A percentile compares a stretch with the other conserved stretches of the same genome.
Evolutionary conservation across 148 eudicot species (phyloP).

Genomic region (Cornus florida): DNA sequence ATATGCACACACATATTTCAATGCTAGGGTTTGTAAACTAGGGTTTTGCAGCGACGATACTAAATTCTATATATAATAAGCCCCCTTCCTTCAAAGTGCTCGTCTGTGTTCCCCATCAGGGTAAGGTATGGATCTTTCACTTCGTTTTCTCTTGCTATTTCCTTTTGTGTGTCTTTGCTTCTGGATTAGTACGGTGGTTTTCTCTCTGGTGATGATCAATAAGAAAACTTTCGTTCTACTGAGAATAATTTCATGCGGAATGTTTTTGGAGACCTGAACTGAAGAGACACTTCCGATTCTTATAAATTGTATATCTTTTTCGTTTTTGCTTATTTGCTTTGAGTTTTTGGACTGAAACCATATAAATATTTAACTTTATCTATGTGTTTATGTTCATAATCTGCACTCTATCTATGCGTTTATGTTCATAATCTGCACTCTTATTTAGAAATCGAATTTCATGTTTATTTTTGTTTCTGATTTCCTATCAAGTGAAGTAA

Average conservation of each 20-base stretch:
- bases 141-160: too few species aligned
- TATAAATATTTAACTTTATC: too few species aligned
- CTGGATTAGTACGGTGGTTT: background rate
- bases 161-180: too few species aligned
- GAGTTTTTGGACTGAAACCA: background rate
- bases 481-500: too few species aligned
- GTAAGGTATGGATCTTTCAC: too few species aligned
- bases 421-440: background rate
- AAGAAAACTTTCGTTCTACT: constrained; percentile 17
- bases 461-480: background rate
- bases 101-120: too few species aligned
- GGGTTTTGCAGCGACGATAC: too few species aligned
- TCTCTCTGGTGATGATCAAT: constrained; percentile 15
- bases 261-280: constrained; percentile 19
- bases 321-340: background rate
- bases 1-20: too few species aligned
- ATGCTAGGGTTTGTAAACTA: too few species aligned
- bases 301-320: background rate
- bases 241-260: constrained; percentile 13
- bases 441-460: background rate
- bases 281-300: background rate
- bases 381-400: background rate
- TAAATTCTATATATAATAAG: too few species aligned
- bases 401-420: background rate
- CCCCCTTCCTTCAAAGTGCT: too few species aligned